Base-by-base conservation (phyloP, 1,284 basidiomycete species). In the Apiotrichum porosum region DNA sequence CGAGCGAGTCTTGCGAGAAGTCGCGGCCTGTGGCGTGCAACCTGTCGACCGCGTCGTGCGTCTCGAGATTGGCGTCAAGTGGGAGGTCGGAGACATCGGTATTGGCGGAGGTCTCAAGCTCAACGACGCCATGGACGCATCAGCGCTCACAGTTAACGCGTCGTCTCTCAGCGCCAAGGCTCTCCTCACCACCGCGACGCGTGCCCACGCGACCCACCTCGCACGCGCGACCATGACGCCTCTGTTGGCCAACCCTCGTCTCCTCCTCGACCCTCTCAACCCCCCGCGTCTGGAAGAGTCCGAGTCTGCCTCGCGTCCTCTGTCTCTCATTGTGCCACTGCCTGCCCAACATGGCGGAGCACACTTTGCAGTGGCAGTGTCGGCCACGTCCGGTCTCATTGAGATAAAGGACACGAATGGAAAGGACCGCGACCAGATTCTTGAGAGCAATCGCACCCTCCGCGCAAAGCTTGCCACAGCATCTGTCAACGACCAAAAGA, bases 371-470 rank as follows among this genome's bases (percentile, higher is more conserved):
- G 51, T 71, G 9, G 53, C 56, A 9, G 62, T 69, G 5, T 66
- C 66, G 15, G 37, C 63, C 3, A 52, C 57, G 5, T 63, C 58
- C n/a, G 69, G 69, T 0, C 49, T 63, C 21, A 47, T 71, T 9
- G 68, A 69, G 31, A 65, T 71, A 34, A 62, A 63, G 17, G 69
- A 71, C 49, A 59, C 56, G 35, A 63, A 58, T n/a, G 62, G 56
- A 13, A 56, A 49, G 34, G 57, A 55, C 33, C 44, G 32, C 23
- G 49, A 49, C 4, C 54, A 55, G 44, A 44, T 51, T 6, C 31
- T 51, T 3, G 54, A 55, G 38, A 55, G 40, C 47, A 49, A 49
- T 37, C 46, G 54, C 30, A 51, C 46, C 9, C 15, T 55, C 10
- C 44, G 66, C 19, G 64, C 61, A 4, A 52, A 57, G 38, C 35